Evolutionary conservation across 2,329 filamentous ascomycete genomes (phyloP), one percentile per base, ranked within the genome.

Genomic region (Hymenoscyphus albidus): DNA sequence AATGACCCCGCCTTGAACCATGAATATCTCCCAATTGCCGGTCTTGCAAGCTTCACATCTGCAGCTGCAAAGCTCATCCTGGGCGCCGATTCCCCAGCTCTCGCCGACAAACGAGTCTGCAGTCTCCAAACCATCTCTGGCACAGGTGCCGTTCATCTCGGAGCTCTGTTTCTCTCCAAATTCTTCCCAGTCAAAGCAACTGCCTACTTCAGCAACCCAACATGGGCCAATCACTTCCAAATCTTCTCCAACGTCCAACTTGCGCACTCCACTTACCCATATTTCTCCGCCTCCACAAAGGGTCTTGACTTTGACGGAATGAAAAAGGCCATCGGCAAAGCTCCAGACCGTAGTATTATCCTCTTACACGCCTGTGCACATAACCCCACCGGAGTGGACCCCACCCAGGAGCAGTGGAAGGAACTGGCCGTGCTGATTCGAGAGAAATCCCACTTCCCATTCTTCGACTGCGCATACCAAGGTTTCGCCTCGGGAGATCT

Each of bases 211-310:
- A 97, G 93, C 74, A 91, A 90, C 78, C 95, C 95, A 62, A 99
- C 95, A 67, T 99, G 95, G 95, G 93, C 91, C 71, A 99, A 99
- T 82, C 95, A 99, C 87, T 89, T 96, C 81, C 95, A 98, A 79
- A 97, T 99, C 83, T 97, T 99, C 82, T 86, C 83, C 79, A 98
- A 98, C 76, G 93, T 97, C 75, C 84, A 85, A 72, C 82, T 98
- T 38, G 81, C 86, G 40, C 86, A 92, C 73, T 88, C 88, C 71
- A 86, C 86, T 70, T 99, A 99, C 81, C 95, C 94, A 59, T 99
- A 99, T 84, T 99, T 97, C 81, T 89, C 88, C 77, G 87, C 92
- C 77, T 77, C 90, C 76, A 97, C 93, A 70, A 93, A 92, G 77
- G 93, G 92, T 59, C 88, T 99, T 61, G 93, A 98, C 79, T 93